Percentiles rank a stretch among this genome's conserved stretches.
Evolutionary conservation across 2,329 filamentous ascomycete genomes (phyloP).

Genomic region (Colletotrichum salicis): DNA sequence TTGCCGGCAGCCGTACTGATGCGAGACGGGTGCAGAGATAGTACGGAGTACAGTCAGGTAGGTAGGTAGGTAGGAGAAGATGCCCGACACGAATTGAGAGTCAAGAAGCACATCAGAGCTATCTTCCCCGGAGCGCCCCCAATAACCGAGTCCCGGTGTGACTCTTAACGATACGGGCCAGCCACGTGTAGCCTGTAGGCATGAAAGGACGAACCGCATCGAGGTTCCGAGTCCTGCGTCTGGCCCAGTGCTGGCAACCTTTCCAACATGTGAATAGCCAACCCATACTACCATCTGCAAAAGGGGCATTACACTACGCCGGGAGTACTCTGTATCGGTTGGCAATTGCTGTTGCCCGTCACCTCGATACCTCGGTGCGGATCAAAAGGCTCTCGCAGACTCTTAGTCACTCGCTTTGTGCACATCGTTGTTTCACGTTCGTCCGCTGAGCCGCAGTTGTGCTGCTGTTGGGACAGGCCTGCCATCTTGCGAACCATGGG

Average conservation of each 20-base stretch:
- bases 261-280: not conserved
- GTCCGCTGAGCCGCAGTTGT: slow-evolving; percentile 20
- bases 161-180: not conserved
- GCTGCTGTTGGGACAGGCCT: not conserved
- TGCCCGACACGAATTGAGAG: not conserved
- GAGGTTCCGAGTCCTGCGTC: not conserved
- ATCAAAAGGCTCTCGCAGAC: not conserved
- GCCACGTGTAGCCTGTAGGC: not conserved
- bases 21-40: not conserved
- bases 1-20: not conserved
- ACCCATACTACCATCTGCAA: not conserved
- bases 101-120: not conserved
- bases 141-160: not conserved
- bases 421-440: not conserved
- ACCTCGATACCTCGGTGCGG: slow-evolving; percentile 8
- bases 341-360: not conserved
- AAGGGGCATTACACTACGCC: not conserved
- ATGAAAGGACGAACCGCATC: not conserved
- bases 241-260: not conserved
- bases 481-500: not conserved
- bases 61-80: not conserved
- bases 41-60: no score
- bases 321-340: not conserved
- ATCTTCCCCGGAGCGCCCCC: not conserved
- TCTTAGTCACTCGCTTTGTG: not conserved